Evolutionary conservation across 1,284 basidiomycete species (phyloP), one percentile per base, ranked within the genome.

Genomic region (Apiotrichum brassicae): DNA sequence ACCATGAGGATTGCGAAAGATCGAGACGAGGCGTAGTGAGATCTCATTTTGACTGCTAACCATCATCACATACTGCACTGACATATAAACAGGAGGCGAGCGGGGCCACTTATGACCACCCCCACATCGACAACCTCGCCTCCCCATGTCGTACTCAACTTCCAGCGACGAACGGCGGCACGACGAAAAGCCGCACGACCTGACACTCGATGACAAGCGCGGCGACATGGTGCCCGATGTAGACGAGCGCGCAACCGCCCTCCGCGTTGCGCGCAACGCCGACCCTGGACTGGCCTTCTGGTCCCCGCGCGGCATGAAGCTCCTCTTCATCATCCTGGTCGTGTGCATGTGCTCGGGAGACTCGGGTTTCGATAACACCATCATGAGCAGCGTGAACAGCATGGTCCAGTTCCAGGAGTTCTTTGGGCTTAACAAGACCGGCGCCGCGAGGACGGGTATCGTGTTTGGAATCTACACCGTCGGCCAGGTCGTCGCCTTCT

Each of bases 211-310:
- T 9, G 38, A 12, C 9, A 4, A n/a, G 7, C 11, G 4, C 23
- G 9, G 22, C 5, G 20, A 34, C 24, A 3, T 25, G 28, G 7
- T 42, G 24, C n/a, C 19, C 9, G 43, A 37, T 6, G 43, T 40
- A 22, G 56, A 60, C 19, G 56, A 61, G 34, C 53, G 58, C 7
- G 66, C 68, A 7, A 45, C 49, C 13, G 76, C 73, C n/a, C 66
- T 81, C 33, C 66, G 73, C 22, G 72, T 69, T 16, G 79, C 78
- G 16, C 65, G 78, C 26, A 67, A 71, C 41, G 63, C 76, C 9
- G 79, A 81, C 62, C 78, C 79, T 12, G 79, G 80, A n/a, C 72
- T 77, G 6, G 57, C 57, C 18, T 53, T 69, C 47, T 73, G 68
- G 52, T 75, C 71, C 37, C 62, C 64, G 60, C 66, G 72, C 14